Conservation (phyloP, 805 yeast species). For the Myxozyma neotropica region DNA sequence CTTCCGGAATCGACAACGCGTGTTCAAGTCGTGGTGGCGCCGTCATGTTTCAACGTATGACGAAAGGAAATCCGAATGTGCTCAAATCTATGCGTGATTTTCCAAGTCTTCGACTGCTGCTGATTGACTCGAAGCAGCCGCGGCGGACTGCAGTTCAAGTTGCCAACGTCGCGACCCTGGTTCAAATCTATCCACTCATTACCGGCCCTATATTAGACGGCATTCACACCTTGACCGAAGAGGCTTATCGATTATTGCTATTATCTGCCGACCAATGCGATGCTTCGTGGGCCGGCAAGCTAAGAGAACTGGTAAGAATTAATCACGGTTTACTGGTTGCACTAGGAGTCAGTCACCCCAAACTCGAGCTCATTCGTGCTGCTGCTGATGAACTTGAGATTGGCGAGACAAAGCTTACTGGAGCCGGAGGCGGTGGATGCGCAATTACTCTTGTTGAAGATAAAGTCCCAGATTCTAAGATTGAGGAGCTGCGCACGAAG, state of each 20-base stretch:
- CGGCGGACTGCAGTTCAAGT: conserved; percentile 85
- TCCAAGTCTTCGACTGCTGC: conserved; percentile 70
- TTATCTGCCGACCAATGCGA: conserved; percentile 43
- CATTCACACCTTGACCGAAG: conserved; percentile 71
- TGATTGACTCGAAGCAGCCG: conserved; percentile 86
- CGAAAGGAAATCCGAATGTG: conserved; percentile 22
- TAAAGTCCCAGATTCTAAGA: conserved; percentile 43
- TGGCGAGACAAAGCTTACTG: conserved; percentile 92
- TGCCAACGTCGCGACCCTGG: conserved; percentile 65
- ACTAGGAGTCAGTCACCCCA: conserved; percentile 90
- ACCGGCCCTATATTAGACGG: conserved; percentile 66
- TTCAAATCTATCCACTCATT: conserved; percentile 56
- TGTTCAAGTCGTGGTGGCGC: conserved; percentile 97
- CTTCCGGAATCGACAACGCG: conserved; percentile 95
- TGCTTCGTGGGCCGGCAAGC: conserved; percentile 35
- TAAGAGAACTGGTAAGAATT: conserved; percentile 68
- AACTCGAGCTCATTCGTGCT: conserved; percentile 73
- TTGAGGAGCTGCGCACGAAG: conserved; percentile 43
- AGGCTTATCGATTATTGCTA: conserved; percentile 65
- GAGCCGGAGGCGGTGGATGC: conserved; percentile 99
- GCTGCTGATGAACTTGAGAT: conserved; percentile 63
- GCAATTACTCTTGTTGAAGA: conserved; percentile 77
- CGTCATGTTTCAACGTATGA: conserved; percentile 72
- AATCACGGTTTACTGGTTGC: conserved; percentile 88
- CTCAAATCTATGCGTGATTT: conserved; percentile 47